Conservation (phyloP, 2,329 filamentous ascomycete genomes). For the Phaeosphaeriaceae sp. region DNA sequence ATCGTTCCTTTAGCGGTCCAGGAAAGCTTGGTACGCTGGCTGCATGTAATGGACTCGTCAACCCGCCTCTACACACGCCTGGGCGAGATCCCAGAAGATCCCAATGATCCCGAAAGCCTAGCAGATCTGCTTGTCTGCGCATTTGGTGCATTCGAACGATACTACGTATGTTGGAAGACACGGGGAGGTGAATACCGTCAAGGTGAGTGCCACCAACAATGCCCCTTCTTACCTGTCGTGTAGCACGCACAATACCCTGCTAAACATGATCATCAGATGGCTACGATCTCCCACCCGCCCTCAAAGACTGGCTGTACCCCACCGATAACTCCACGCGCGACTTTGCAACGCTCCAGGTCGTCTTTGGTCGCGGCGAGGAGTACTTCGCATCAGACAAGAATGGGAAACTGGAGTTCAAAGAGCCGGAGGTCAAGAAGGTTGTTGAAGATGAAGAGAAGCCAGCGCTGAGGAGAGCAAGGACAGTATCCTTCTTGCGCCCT, state of each 20-base stretch:
- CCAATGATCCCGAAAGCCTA: slow-evolving; percentile 42
- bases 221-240: too few species aligned
- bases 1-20: too few species aligned
- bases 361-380: slow-evolving; percentile 48
- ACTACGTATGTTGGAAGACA: slow-evolving; percentile 51
- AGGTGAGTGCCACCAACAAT: slow-evolving; percentile 30
- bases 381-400: slow-evolving; percentile 50
- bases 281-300: slow-evolving; percentile 41
- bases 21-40: too few species aligned
- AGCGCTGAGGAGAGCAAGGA: slow-evolving; percentile 33
- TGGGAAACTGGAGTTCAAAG: slow-evolving; percentile 47
- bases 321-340: slow-evolving; percentile 37
- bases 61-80: slow-evolving; percentile 42
- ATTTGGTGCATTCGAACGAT: slow-evolving; percentile 50
- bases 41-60: slow-evolving; percentile 33
- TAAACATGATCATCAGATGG: slow-evolving; percentile 43
- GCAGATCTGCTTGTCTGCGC: slow-evolving; percentile 48
- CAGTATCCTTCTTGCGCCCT: slow-evolving; percentile 39
- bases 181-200: slow-evolving; percentile 43
- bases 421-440: slow-evolving; percentile 33
- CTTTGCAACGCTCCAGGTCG: slow-evolving; percentile 46
- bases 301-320: slow-evolving; percentile 47
- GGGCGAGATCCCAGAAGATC: slow-evolving; percentile 40
- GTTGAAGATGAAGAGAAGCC: slow-evolving; percentile 27
- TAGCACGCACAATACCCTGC: too few species aligned